These are phyloP conservation scores for Cyberlindnera galapagoensis DNA, from an alignment of 805 yeast species.

Conservation along the genomic window DNA sequence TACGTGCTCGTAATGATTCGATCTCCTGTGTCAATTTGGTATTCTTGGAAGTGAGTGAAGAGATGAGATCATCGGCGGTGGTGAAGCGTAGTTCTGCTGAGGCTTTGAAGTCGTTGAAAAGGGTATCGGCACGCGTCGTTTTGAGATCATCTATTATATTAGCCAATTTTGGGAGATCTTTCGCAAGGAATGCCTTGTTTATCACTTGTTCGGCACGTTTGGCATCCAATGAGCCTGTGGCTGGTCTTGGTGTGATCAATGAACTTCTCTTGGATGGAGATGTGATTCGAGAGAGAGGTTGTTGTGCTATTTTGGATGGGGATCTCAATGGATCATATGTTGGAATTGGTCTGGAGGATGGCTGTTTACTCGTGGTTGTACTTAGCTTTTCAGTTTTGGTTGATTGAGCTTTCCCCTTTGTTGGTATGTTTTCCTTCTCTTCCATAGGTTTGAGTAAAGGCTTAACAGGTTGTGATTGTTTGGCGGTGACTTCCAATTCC, in stretches of 20 bases:
- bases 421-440: no score
- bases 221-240: conserved; percentile 7
- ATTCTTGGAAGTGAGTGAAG: conserved; percentile 15
- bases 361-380: no score
- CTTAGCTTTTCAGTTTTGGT: no score
- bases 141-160: conserved; percentile 22
- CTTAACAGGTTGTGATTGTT: no score
- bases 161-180: conserved; percentile 16
- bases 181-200: conserved; percentile 14
- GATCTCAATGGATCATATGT: no score
- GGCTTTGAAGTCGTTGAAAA: conserved; percentile 17
- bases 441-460: no score
- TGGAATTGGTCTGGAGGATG: no score
- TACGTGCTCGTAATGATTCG: conserved; percentile 4
- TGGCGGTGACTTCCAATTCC: no score
- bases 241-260: conserved; percentile 2
- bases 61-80: conserved; percentile 22
- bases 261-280: conserved; percentile 4
- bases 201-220: conserved; percentile 10
- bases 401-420: no score
- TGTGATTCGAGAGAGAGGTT: not conserved
- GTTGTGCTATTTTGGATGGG: no score
- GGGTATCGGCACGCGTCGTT: conserved; percentile 16
- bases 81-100: conserved; percentile 18
- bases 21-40: conserved; percentile 12